phyloP scores from a whole-genome alignment of 306 rosid genomes.

The Alnus glutinosa region DNA sequence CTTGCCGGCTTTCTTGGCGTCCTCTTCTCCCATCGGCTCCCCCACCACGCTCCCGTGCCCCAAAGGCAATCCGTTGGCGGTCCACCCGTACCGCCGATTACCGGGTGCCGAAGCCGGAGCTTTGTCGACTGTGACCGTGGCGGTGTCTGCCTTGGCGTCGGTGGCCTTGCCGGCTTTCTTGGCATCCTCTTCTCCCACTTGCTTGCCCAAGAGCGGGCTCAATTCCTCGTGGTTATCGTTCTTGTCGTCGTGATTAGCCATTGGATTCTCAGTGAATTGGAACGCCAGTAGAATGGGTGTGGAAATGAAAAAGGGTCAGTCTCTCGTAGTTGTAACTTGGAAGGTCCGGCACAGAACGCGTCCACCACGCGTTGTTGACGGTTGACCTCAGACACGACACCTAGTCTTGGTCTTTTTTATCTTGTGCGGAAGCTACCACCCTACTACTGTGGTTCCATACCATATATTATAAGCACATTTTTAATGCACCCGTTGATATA shows the following conservation, averaged over 20 bases:
- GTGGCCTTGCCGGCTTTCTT: slow-evolving; percentile 19
- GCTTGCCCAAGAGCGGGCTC: slow-evolving; percentile 64
- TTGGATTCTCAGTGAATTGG: slow-evolving; percentile 11
- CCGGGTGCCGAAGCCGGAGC: slow-evolving; percentile 24
- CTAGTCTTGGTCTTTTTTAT: background rate
- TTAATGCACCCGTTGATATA: too few species aligned
- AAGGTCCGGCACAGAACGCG: background rate
- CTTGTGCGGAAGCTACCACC: too few species aligned
- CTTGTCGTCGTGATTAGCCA: slow-evolving; percentile 35
- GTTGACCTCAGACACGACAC: background rate
- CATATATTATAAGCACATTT: too few species aligned
- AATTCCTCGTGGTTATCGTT: slow-evolving; percentile 53
- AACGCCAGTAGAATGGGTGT: background rate
- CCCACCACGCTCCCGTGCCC: slow-evolving; percentile 81
- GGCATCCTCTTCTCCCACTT: slow-evolving; percentile 29
- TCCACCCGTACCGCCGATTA: slow-evolving; percentile 50
- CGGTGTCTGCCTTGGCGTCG: slow-evolving; percentile 8
- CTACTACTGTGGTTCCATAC: too few species aligned
- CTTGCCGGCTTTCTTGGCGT: slow-evolving; percentile 22
- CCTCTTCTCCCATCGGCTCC: slow-evolving; percentile 60
- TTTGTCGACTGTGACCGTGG: slow-evolving; percentile 14
- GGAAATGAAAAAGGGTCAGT: background rate
- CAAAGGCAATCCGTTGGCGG: slow-evolving; percentile 80
- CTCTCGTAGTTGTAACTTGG: background rate
- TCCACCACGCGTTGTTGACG: slow-evolving; percentile 8